Base-by-base conservation (phyloP, 2,329 filamentous ascomycete genomes). In the Sodiomyces alkalinus region DNA sequence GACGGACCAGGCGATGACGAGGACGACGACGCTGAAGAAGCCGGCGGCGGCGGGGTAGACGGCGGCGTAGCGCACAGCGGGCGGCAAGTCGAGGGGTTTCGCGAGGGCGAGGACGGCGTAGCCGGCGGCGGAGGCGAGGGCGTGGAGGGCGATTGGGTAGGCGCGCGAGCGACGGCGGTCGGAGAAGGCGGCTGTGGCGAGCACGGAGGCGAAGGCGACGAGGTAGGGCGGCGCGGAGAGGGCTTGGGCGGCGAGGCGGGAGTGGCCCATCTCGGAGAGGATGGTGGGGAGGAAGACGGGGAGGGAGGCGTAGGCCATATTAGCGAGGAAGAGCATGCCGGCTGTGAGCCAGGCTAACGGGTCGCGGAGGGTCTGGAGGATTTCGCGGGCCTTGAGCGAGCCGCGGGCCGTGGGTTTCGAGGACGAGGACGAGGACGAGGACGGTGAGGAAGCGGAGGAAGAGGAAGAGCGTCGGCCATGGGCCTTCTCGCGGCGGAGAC, bases 201-300 rank as follows among this genome's bases (percentile, higher is more conserved):
- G 66, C 18, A 92, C 80, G 30, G 68, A 47, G 30, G 71, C 31
- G 48, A 92, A 92, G 30, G 83, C 68, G 40, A 76, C 49, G 5
- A 93, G 65, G 50, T 86, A 92, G 0, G 85, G 83, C 0, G 82
- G 82, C 0, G 81, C 82, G 19, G 77, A 72, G 33, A 92, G 71
- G 5, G 74, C 80, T 61, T 93, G 83, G 0, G 81, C 69, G 3
- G 68, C 55, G 2, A 79, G 53, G 1, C 66, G 52, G 19, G 68
- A 62, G 53, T 82, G 78, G 33, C 80, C 80, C 81, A 92, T 74
- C 45, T 76, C 68, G 34, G 62, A 59, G 26, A 92, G 65, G 36
- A 92, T 82, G 15, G 79, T 83, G 19, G 83, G 83, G 3, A 92
- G 64, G 47, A 92, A 92, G 27, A 90, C 80, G 3, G 85, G 85